Percentiles rank a stretch among this genome's conserved stretches.
phyloP scores from a whole-genome alignment of 169 alveolate genomes.

The Perkinsus chesapeaki region DNA sequence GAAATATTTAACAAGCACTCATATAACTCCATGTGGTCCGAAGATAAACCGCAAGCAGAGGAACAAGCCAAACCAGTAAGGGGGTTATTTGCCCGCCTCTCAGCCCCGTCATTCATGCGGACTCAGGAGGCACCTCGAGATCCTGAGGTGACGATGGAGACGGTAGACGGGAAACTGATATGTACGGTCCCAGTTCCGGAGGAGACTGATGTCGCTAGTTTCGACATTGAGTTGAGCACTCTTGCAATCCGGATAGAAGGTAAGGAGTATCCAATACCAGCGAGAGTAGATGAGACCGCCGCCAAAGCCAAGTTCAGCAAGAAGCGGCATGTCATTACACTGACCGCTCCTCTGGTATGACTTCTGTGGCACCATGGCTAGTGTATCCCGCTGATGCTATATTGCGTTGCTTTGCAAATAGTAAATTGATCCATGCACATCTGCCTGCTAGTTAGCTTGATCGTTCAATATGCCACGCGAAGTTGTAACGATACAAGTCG shows the following conservation, averaged over 20 bases:
- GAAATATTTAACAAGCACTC: not conserved
- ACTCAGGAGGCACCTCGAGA: not conserved
- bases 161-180: not conserved
- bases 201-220: not conserved
- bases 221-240: not conserved
- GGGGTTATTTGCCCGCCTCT: not conserved
- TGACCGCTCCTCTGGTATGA: not conserved
- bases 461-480: conserved; percentile 74
- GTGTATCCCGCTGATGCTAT: not conserved
- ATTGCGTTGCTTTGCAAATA: not conserved
- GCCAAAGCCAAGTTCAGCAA: not conserved
- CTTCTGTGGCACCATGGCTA: not conserved
- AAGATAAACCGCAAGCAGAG: not conserved
- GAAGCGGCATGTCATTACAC: not conserved
- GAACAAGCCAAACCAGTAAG: not conserved
- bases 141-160: not conserved
- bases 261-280: not conserved
- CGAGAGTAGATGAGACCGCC: not conserved
- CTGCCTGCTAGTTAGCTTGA: not conserved
- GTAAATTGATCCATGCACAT: not conserved
- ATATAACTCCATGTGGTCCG: not conserved
- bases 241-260: not conserved
- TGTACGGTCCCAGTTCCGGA: not conserved
- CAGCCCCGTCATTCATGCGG: no score
- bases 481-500: conserved; percentile 77